Evolutionary conservation across 2,329 filamentous ascomycete species (phyloP).

Genomic region (Colletotrichum euphorbiae): DNA sequence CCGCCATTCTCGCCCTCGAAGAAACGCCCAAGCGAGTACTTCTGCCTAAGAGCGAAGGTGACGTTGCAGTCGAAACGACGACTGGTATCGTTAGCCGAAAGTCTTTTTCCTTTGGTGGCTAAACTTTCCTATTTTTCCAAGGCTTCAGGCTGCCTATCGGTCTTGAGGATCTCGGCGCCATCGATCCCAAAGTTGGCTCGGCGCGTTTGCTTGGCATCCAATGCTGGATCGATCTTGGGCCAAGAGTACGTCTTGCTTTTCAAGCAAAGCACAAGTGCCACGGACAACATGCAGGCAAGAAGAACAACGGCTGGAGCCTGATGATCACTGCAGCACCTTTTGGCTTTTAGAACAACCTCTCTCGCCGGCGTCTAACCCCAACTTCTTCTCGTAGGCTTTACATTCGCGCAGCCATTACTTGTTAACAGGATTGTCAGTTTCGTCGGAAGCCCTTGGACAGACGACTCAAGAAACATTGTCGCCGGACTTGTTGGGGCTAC

Average conservation of each 20-base stretch:
- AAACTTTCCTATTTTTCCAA: too few species aligned
- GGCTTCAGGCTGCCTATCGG: too few species aligned
- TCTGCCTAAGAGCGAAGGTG: too few species aligned
- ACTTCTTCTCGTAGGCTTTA: conserved; percentile 53
- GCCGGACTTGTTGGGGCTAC: conserved; percentile 56
- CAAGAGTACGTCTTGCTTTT: conserved; percentile 31
- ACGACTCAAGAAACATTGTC: conserved; percentile 45
- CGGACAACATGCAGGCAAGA: conserved; percentile 36
- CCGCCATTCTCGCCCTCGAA: too few species aligned
- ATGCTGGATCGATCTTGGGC: conserved; percentile 44
- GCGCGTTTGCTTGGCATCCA: conserved; percentile 36
- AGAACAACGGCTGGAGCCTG: conserved; percentile 43
- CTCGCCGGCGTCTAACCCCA: conserved; percentile 51
- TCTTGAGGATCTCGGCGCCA: too few species aligned
- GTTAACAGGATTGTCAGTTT: conserved; percentile 51
- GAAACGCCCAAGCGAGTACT: too few species aligned
- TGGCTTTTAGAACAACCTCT: conserved; percentile 47
- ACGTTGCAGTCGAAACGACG: too few species aligned
- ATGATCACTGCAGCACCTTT: conserved; percentile 45
- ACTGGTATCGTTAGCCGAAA: too few species aligned
- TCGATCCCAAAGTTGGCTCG: conserved; percentile 47
- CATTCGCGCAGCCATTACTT: conserved; percentile 59
- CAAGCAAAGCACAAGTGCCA: too few species aligned
- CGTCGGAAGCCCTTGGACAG: conserved; percentile 44
- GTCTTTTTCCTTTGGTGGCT: too few species aligned